Base-by-base conservation (phyloP, 345 rosid genomes). In the Pseudoturritis turrita region DNA sequence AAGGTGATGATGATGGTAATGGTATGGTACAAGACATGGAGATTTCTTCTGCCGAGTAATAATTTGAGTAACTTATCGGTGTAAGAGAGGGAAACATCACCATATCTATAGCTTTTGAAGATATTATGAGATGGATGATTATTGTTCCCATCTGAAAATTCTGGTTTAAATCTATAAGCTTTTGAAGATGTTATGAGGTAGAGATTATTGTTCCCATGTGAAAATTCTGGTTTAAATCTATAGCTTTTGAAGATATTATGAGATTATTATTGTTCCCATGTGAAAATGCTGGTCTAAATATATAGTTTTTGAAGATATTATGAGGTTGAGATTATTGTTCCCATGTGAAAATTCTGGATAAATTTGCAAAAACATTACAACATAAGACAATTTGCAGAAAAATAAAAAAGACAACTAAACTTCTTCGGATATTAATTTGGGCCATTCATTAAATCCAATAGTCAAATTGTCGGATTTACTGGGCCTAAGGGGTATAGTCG, bases 401-500 rank as follows among this genome's bases (percentile, higher is more conserved):
- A n/a, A n/a, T 6, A 2, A 33, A 33, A 10, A 33, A 33, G 10
- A 33, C 13, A 55, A 17, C 4, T 21, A 33, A 33, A 8, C 37
- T 33, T 2, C 7, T 8, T 33, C 37, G 37, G 10, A 0, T 41
- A 5, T 10, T 10, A 44, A 28, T 9, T n/a, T 47, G 77, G 72
- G 59, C 77, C 62, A 39, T 2, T n/a, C 55, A 21, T 2, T 11
- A 40, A 67, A 22, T 40, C 62, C 67, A 66, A 49, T 66, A 39
- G 53, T 1, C 0, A 29, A 43, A 28, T 21, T 21, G 0, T 28
- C n/a, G 28, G 6, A 66, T 29, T 33, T 29, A 66, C 3, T 66
- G 54, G 78, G 62, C 78, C 45, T 49, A 3, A 74, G 12, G 78
- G 78, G 72, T 56, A 56, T 1, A 46, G 36, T 46, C 4, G 71